Conservation (phyloP, 2,329 filamentous ascomycete genomes). For the Arthrobotrys conoides region DNA sequence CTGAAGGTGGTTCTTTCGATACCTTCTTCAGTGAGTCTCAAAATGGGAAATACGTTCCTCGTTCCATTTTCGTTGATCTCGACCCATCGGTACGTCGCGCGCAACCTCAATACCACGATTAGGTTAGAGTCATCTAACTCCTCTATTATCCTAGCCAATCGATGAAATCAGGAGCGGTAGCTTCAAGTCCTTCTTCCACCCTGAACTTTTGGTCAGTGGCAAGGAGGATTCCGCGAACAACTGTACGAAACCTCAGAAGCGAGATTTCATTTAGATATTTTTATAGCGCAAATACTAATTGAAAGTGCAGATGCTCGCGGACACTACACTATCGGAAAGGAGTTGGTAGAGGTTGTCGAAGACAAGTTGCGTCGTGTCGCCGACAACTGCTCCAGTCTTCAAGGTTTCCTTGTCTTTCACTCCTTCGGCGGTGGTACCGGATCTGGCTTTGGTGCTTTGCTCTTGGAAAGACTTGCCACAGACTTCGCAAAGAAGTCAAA, state of each 20-base stretch:
- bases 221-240: constrained; percentile 80
- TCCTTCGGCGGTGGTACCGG: constrained; percentile 78
- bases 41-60: constrained; percentile 77
- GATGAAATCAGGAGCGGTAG: constrained; percentile 77
- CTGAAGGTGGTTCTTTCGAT: constrained; percentile 72
- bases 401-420: constrained; percentile 79
- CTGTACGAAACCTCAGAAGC: constrained; percentile 68
- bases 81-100: constrained; percentile 73
- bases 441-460: constrained; percentile 76
- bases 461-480: constrained; percentile 75
- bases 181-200: constrained; percentile 77
- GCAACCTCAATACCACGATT: neutral
- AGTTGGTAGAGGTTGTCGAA: constrained; percentile 75
- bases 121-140: constrained; percentile 21
- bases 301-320: constrained; percentile 73
- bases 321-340: constrained; percentile 79
- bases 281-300: constrained; percentile 3
- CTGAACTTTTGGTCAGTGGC: constrained; percentile 76
- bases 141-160: constrained; percentile 70
- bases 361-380: constrained; percentile 76
- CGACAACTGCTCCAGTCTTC: constrained; percentile 78
- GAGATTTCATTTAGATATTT: neutral
- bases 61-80: constrained; percentile 77
- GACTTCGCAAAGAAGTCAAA: constrained; percentile 79
- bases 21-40: constrained; percentile 78